Evolutionary conservation across 192 early-diverging fungal genomes (phyloP).

Genomic region (Ambispora gerdemannii): DNA sequence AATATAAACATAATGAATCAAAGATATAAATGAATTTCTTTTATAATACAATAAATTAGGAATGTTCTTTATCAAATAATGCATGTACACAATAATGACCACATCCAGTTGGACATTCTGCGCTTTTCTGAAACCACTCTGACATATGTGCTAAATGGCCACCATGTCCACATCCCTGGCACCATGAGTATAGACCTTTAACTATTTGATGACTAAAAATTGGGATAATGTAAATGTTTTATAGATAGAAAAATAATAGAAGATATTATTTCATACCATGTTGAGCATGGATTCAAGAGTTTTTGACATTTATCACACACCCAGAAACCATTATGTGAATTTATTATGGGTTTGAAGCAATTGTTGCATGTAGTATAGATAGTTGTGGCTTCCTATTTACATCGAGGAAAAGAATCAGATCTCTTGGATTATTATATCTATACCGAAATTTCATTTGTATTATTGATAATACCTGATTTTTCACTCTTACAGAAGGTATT

Average conservation of each 20-base stretch:
- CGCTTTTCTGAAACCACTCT: conserved; percentile 63
- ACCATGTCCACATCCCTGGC: conserved; percentile 77
- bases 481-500: conserved; percentile 39
- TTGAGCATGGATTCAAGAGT: conserved; percentile 60
- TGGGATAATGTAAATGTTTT: background rate
- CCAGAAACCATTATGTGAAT: conserved; percentile 52
- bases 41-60: no score
- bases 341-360: conserved; percentile 60
- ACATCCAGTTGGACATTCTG: conserved; percentile 73
- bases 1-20: no score
- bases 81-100: conserved; percentile 73
- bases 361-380: conserved; percentile 67
- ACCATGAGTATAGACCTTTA: conserved; percentile 73
- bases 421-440: background rate
- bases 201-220: conserved; percentile 63
- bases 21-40: no score
- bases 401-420: background rate
- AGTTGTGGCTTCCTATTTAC: conserved; percentile 61
- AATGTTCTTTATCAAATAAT: no score
- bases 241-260: background rate
- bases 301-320: conserved; percentile 67
- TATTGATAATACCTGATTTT: conserved; percentile 52
- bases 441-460: no score
- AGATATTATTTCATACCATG: conserved; percentile 51
- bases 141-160: conserved; percentile 70